A percentile compares a stretch with the other conserved stretches of the same genome.
phyloP scores from a whole-genome alignment of 2,329 filamentous ascomycete species.

The Microsporum ferrugineum region DNA sequence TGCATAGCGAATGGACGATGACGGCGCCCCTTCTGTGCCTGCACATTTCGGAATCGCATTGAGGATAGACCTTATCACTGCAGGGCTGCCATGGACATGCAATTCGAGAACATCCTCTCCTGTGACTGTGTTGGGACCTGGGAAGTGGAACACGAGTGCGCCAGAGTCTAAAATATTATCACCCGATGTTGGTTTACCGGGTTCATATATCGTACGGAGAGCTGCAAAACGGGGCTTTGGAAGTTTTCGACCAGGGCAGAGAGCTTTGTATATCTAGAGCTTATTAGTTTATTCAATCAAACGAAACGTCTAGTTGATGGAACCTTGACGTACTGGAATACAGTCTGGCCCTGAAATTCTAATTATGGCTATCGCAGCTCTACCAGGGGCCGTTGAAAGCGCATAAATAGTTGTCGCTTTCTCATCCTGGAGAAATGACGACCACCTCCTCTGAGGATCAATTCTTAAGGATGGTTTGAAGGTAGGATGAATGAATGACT shows the following conservation, averaged over 20 bases:
- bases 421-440: slow-evolving; percentile 5
- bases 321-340: slow-evolving; percentile 42
- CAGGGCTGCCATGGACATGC: slow-evolving; percentile 85
- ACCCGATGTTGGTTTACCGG: slow-evolving; percentile 28
- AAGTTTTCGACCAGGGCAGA: slow-evolving; percentile 46
- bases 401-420: slow-evolving; percentile 66
- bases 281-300: slow-evolving; percentile 5
- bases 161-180: slow-evolving; percentile 56
- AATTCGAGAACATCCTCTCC: slow-evolving; percentile 88
- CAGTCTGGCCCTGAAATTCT: slow-evolving; percentile 73
- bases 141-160: slow-evolving; percentile 74
- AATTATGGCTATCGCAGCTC: slow-evolving; percentile 81
- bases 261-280: slow-evolving; percentile 49
- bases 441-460: not conserved
- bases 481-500: not conserved
- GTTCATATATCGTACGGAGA: slow-evolving; percentile 62
- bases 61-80: slow-evolving; percentile 78
- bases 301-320: not conserved
- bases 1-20: slow-evolving; percentile 59
- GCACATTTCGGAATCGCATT: slow-evolving; percentile 52
- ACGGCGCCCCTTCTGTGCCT: not conserved
- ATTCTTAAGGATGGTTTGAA: not conserved
- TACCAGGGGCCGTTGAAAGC: slow-evolving; percentile 72
- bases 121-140: slow-evolving; percentile 68
- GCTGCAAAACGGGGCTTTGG: slow-evolving; percentile 55